Evolutionary conservation across 2,329 filamentous ascomycete species (phyloP).

Genomic region (Colletotrichum caudatum): DNA sequence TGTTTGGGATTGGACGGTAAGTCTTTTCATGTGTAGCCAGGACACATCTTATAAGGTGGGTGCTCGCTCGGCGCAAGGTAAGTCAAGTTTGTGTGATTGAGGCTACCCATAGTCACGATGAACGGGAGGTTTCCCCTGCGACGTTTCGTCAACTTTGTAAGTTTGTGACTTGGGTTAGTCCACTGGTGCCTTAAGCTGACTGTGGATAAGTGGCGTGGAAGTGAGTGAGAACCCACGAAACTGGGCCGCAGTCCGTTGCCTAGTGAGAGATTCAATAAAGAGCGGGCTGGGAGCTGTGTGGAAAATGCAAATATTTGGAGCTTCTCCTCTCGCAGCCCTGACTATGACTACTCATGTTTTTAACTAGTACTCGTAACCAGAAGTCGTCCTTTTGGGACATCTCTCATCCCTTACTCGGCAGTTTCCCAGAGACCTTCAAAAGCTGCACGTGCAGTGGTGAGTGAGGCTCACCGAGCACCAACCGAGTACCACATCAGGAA

Average conservation of each 20-base stretch:
- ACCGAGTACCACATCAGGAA: background rate
- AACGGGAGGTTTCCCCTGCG: too few species aligned
- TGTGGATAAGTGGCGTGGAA: background rate
- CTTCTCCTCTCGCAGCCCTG: background rate
- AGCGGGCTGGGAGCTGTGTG: background rate
- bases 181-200: background rate
- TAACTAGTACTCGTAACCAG: background rate
- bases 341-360: too few species aligned
- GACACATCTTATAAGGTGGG: background rate
- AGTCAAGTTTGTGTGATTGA: background rate
- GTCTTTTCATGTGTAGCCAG: background rate
- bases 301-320: too few species aligned
- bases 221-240: background rate
- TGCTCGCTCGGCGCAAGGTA: background rate
- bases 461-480: background rate
- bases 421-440: background rate
- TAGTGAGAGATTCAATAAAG: background rate
- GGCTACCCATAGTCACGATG: background rate
- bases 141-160: too few species aligned
- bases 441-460: background rate
- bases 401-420: background rate
- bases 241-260: background rate
- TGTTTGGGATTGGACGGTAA: slow-evolving; percentile 16
- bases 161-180: too few species aligned
- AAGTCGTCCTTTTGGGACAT: too few species aligned